Percentiles rank a stretch among this genome's conserved stretches.
These are phyloP conservation scores for Fusarium sp. DNA, from an alignment of 2,329 filamentous ascomycete genomes.

Conservation along the genomic window DNA sequence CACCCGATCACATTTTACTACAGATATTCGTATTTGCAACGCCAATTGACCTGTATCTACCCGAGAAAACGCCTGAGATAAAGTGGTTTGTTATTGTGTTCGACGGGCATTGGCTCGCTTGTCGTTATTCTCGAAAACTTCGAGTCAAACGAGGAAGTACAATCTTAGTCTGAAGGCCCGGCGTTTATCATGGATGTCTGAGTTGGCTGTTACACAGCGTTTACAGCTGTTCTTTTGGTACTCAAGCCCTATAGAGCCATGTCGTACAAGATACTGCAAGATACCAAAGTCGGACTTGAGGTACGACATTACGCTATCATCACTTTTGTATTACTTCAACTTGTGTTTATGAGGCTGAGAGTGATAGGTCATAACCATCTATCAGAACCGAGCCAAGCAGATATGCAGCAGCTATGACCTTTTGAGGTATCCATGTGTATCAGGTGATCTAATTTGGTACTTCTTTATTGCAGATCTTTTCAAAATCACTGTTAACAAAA, in stretches of 20 bases:
- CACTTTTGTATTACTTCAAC: conserved; percentile 5
- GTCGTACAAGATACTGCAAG: conserved; percentile 39
- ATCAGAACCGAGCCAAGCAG: background rate
- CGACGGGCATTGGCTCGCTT: conserved; percentile 21
- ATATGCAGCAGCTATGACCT: background rate
- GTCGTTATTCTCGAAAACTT: background rate
- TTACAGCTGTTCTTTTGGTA: conserved; percentile 4
- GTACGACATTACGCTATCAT: conserved; percentile 28
- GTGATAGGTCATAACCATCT: background rate
- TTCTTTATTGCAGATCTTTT: background rate
- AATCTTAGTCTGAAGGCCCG: conserved; percentile 7
- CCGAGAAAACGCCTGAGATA: conserved; percentile 27
- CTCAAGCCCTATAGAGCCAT: conserved; percentile 25
- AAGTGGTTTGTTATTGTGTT: conserved; percentile 14
- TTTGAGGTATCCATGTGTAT: background rate
- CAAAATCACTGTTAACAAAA: background rate
- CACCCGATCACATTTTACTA: conserved; percentile 27
- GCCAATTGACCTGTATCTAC: conserved; percentile 28
- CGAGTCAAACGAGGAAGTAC: conserved; percentile 9
- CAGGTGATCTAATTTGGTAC: background rate
- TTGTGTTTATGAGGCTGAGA: background rate
- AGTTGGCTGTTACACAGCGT: conserved; percentile 32
- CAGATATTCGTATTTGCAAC: conserved; percentile 9
- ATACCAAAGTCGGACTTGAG: conserved; percentile 9
- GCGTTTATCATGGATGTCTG: conserved; percentile 26